Percentiles rank a stretch among this genome's conserved stretches.
These are phyloP conservation scores for Talaromyces piceae DNA, from an alignment of 2,329 filamentous ascomycete genomes.

Conservation along the genomic window DNA sequence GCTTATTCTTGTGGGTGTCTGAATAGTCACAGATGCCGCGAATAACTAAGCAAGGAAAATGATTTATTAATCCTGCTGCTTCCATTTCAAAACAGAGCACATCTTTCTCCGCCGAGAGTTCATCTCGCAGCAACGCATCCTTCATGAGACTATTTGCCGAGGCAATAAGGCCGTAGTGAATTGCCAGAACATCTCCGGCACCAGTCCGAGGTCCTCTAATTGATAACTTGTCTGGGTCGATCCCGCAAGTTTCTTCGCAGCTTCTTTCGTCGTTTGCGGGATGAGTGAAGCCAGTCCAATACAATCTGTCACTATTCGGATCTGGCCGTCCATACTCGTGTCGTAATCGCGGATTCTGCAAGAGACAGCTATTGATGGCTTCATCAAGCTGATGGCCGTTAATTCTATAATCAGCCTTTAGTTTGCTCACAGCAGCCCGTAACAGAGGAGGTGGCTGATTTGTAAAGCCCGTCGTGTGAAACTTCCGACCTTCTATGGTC, in stretches of 20 bases:
- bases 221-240: neutral
- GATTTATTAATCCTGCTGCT: neutral
- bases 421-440: constrained; percentile 4
- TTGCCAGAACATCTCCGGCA: neutral
- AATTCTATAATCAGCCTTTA: no score
- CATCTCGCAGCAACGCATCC: neutral
- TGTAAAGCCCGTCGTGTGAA: constrained; percentile 11
- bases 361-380: no score
- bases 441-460: constrained; percentile 12
- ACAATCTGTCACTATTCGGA: no score
- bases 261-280: no score
- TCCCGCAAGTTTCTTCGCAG: neutral
- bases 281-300: no score
- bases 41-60: neutral
- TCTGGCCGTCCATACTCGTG: no score
- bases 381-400: no score
- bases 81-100: neutral
- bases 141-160: neutral
- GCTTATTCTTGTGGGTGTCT: neutral
- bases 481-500: constrained; percentile 1
- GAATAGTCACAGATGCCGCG: neutral
- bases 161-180: neutral
- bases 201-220: neutral
- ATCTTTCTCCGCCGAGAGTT: neutral
- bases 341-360: no score